Base-by-base conservation (phyloP, 495 filamentous ascomycete species). In the Physcia stellaris region DNA sequence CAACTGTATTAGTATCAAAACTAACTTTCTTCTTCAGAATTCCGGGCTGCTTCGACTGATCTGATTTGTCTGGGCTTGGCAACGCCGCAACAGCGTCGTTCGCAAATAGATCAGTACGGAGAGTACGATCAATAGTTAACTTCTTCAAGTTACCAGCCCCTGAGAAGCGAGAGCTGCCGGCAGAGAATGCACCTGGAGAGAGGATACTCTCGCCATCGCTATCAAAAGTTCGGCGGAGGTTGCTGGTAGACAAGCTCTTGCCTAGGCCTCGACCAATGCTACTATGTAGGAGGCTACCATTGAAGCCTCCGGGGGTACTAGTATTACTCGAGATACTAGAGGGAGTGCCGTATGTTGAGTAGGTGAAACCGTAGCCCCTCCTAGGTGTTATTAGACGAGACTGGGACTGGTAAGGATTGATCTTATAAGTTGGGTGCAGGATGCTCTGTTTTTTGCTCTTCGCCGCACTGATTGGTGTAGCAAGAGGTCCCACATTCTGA, bases 281-380 rank as follows among this genome's bases (percentile, higher is more conserved):
- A 21, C 77, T 69, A 21, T 70, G 70, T n/a, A 85, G 52, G 11
- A 87, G 59, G 46, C 76, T 80, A 52, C 68, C 71, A 33, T 73
- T 70, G 23, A 79, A 61, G 2, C 71, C 70, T 22, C 72, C 73
- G 15, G 80, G 76, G 24, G 84, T 83, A 57, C 73, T 78, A n/a
- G 67, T 53, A 6, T 64, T 63, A 52, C 78, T 80, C 13, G 67
- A 70, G 11, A 71, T 69, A 55, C 79, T 87, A 24, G 71, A 70
- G 3, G 86, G 86, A 6, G 80, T 86, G 19, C 80, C 83, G 49
- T 90, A 93, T 19, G 75, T 83, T 39, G 84, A 92, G 56, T 92
- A 93, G 5, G 79, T 81, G 58, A 94, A 92, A 6, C 86, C 86
- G 54, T 78, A 94, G 2, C 81, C 82, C 52, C 80, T 84, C 39